A percentile compares a stretch with the other conserved stretches of the same genome.
These are phyloP conservation scores for Phytophthora litchii DNA, from an alignment of 352 stramenopile genomes.

Conservation along the genomic window DNA sequence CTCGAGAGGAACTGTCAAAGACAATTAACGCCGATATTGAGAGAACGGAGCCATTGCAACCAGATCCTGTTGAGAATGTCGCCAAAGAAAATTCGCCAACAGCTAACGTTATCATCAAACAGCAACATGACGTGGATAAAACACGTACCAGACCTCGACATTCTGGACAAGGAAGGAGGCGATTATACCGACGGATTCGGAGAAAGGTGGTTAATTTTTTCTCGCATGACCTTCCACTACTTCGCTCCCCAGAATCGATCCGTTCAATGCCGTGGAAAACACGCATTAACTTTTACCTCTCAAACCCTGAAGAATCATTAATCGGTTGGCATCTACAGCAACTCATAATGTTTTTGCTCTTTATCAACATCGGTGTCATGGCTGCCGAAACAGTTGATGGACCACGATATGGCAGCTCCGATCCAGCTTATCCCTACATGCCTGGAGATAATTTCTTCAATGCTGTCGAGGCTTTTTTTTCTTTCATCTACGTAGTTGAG, in stretches of 20 bases:
- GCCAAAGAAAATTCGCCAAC: not conserved
- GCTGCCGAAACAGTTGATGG: slow-evolving; percentile 57
- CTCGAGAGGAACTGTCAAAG: not conserved
- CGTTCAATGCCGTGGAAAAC: slow-evolving; percentile 36
- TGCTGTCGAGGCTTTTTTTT: slow-evolving; percentile 38
- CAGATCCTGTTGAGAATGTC: not conserved
- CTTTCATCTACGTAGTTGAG: slow-evolving; percentile 51
- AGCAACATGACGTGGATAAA: not conserved
- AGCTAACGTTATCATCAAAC: not conserved
- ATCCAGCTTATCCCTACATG: slow-evolving; percentile 55
- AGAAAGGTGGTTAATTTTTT: slow-evolving; percentile 7
- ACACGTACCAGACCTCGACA: slow-evolving; percentile 1
- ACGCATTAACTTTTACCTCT: slow-evolving; percentile 47
- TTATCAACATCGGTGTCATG: slow-evolving; percentile 51
- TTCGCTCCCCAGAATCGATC: slow-evolving; percentile 29
- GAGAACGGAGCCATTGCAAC: not conserved
- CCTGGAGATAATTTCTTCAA: slow-evolving; percentile 36
- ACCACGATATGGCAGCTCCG: slow-evolving; percentile 44
- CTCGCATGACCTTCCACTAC: slow-evolving; percentile 16
- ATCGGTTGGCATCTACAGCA: slow-evolving; percentile 49
- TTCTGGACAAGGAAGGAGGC: not conserved
- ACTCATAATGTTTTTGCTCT: slow-evolving; percentile 35
- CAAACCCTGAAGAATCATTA: slow-evolving; percentile 45
- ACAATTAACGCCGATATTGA: not conserved
- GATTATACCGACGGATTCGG: slow-evolving; percentile 4